Evolutionary conservation across 441 rosid species (phyloP).

Genomic region (Gossypium gossypioides): DNA sequence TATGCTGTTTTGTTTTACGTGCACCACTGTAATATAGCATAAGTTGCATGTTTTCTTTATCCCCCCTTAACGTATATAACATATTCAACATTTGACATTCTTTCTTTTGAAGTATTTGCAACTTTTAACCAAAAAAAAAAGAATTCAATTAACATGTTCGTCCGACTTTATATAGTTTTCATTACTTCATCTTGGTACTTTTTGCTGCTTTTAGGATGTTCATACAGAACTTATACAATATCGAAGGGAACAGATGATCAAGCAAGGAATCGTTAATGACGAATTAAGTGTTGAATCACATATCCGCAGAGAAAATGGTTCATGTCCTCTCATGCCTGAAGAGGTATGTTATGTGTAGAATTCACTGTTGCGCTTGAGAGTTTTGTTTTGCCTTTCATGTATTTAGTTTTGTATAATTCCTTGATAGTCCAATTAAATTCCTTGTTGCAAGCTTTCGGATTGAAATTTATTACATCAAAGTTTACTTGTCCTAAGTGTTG

Average conservation of each 20-base stretch:
- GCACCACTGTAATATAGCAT: neutral
- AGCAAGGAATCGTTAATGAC: slow-evolving; percentile 55
- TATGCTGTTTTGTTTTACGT: slow-evolving; percentile 6
- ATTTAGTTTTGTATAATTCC: neutral
- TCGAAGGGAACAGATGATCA: slow-evolving; percentile 83
- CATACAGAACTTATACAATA: slow-evolving; percentile 88
- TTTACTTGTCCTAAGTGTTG: neutral
- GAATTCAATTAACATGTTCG: neutral
- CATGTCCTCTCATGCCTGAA: slow-evolving; percentile 96
- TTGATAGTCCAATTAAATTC: neutral
- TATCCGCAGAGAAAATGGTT: slow-evolving; percentile 61
- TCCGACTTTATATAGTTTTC: slow-evolving; percentile 14
- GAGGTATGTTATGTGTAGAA: slow-evolving; percentile 43
- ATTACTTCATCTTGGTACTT: slow-evolving; percentile 10
- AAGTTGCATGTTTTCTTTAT: slow-evolving; percentile 6
- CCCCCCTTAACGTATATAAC: neutral
- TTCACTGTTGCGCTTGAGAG: neutral
- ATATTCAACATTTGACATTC: neutral
- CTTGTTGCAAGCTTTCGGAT: neutral
- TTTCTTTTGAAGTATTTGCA: neutral
- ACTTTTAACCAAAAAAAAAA: neutral
- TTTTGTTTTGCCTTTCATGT: neutral
- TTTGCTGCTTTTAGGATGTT: slow-evolving; percentile 50
- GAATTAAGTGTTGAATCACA: slow-evolving; percentile 55
- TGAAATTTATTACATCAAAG: neutral